These are phyloP conservation scores for Pythium plurisporium DNA, from an alignment of 352 stramenopile genomes.

Conservation along the genomic window DNA sequence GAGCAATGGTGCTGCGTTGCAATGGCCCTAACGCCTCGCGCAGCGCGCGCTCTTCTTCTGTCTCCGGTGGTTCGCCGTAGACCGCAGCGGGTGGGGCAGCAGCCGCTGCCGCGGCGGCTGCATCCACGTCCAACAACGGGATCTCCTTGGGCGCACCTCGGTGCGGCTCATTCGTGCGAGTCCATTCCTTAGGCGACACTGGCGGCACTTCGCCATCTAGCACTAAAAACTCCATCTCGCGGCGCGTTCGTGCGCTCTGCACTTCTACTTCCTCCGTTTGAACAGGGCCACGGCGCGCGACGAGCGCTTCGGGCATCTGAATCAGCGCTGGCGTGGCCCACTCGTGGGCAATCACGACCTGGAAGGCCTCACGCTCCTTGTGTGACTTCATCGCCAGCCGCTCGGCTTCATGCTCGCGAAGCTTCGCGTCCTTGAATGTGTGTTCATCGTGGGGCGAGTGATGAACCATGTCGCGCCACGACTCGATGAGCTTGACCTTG, in stretches of 20 bases:
- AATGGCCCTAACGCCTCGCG: conserved; percentile 63
- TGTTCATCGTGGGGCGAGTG: conserved; percentile 60
- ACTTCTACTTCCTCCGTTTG: conserved; percentile 60
- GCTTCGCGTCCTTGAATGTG: conserved; percentile 77
- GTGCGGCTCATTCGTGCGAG: conserved; percentile 56
- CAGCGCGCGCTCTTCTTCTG: conserved; percentile 56
- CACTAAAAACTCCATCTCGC: conserved; percentile 81
- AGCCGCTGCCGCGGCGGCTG: conserved; percentile 8
- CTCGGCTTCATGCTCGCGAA: conserved; percentile 80
- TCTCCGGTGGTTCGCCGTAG: conserved; percentile 26
- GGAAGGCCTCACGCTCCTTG: conserved; percentile 52
- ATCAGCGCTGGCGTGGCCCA: conserved; percentile 66
- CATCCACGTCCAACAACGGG: conserved; percentile 56
- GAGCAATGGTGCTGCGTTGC: conserved; percentile 62
- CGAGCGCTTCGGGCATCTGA: conserved; percentile 52
- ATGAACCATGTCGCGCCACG: conserved; percentile 74
- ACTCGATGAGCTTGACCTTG: conserved; percentile 83
- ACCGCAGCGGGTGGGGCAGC: not conserved
- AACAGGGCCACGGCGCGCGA: conserved; percentile 27
- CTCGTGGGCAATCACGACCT: conserved; percentile 45
- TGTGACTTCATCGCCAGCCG: conserved; percentile 57
- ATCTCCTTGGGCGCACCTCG: conserved; percentile 56
- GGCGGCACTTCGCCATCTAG: conserved; percentile 76
- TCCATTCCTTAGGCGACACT: conserved; percentile 75
- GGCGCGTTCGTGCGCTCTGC: conserved; percentile 62